These are phyloP conservation scores for Botrytis hyacinthi DNA, from an alignment of 2,329 filamentous ascomycete species.

Conservation along the genomic window DNA sequence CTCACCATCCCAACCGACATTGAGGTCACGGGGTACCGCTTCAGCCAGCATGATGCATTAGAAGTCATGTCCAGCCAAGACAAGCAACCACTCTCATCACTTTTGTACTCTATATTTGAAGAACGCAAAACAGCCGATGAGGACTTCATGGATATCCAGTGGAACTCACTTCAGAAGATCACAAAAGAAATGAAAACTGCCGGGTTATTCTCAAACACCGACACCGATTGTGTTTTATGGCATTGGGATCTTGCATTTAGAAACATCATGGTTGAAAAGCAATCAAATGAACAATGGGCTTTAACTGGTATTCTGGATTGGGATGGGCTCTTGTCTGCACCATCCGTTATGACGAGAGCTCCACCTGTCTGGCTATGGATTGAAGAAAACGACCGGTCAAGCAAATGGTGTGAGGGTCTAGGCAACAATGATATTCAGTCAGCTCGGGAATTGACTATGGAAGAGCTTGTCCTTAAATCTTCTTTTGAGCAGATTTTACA, in stretches of 20 bases:
- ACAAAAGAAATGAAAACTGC: constrained; percentile 20
- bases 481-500: constrained; percentile 6
- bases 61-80: no score
- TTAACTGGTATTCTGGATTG: constrained; percentile 27
- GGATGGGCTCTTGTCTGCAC: constrained; percentile 25
- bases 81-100: no score
- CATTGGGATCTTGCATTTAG: constrained; percentile 28
- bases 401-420: constrained; percentile 9
- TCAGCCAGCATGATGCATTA: no score
- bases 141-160: no score
- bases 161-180: no score
- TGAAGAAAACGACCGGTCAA: constrained; percentile 11
- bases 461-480: constrained; percentile 29
- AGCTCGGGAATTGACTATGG: constrained; percentile 19
- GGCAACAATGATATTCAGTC: constrained; percentile 21
- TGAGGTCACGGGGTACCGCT: background rate
- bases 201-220: constrained; percentile 17
- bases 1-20: background rate
- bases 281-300: no score
- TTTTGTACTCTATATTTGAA: no score
- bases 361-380: constrained; percentile 25
- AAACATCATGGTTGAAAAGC: constrained; percentile 23
- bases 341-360: constrained; percentile 21
- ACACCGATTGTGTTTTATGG: constrained; percentile 23
- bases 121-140: no score